Evolutionary conservation across 371 early-diverging fungal genomes (phyloP), one percentile per base, ranked within the genome.

Genomic region (Apophysomyces sp.): DNA sequence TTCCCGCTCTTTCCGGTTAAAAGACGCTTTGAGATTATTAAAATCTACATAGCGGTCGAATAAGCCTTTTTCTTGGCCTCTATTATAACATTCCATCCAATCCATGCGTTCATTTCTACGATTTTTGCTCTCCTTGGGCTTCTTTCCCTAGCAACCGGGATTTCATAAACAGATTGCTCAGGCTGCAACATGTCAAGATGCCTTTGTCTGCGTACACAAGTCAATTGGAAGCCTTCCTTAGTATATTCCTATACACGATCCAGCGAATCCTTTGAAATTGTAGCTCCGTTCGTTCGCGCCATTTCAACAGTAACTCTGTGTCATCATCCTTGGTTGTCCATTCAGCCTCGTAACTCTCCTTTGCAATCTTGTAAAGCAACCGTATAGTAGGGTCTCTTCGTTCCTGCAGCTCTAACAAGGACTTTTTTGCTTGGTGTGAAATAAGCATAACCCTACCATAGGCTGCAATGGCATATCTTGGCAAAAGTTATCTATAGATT

Each of bases 291-390:
- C 18, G 44, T 1, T 6, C 44, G 44, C 44, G 18, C 44, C 44
- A 21, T 44, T 44, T 8, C 44, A 18, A 44, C 44, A 44, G 44
- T 44, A 44, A 18, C 13, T 44, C 44, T 44, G 44, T 44, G 44
- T 44, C 44, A 44, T 44, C 44, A 44, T 44, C 44, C 21, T 44
- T 44, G 18, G 8, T 44, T 44, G 18, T 18, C 44, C 44, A 44
- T 44, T 44, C 44, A 44, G 44, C 44, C 44, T 44, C 44, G 44
- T 44, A 44, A 16, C 18, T 44, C 44, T 44, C 44, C 44, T 44
- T 44, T 18, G 44, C 44, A 6, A 44, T 44, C 44, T 44, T 44
- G 44, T 21, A 44, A 6, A 44, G 44, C 44, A 44, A 18, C 44
- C 18, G 44, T 44, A 44, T 44, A 18, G 44, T 44, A 44, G 44